phyloP scores from a whole-genome alignment of 768 basidiomycete species.

The Podaxis sp. region DNA sequence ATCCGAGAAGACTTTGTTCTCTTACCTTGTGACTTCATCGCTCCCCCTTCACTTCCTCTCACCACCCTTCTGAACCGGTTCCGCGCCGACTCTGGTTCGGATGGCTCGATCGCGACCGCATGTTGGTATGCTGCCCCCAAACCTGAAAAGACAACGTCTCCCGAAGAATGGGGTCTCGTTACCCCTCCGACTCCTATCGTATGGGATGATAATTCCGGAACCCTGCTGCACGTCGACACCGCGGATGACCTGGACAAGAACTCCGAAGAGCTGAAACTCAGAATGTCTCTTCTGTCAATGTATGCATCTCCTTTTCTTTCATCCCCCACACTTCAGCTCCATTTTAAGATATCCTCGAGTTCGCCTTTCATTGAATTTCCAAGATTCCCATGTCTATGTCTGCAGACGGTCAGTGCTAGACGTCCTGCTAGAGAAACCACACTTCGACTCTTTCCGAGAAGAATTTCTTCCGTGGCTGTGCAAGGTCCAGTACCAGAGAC shows the following conservation, averaged over 20 bases:
- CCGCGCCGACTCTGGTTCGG: conserved; percentile 65
- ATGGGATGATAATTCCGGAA: conserved; percentile 66
- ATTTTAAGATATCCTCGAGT: conserved; percentile 65
- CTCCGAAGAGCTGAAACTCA: conserved; percentile 68
- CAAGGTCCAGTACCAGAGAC: conserved; percentile 75
- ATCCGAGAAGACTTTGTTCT: conserved; percentile 87
- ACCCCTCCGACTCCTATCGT: conserved; percentile 52
- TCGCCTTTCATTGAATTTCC: conserved; percentile 63
- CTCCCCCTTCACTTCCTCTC: conserved; percentile 73
- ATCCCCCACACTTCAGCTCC: not conserved
- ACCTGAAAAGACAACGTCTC: conserved; percentile 51
- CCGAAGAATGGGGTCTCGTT: conserved; percentile 68
- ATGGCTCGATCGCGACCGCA: conserved; percentile 62
- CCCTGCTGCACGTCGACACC: conserved; percentile 72
- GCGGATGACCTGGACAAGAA: conserved; percentile 68
- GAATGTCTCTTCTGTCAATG: conserved; percentile 74
- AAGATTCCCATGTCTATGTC: conserved; percentile 91
- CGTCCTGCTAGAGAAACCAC: conserved; percentile 62
- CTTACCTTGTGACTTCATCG: conserved; percentile 88
- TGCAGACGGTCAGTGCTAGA: conserved; percentile 77
- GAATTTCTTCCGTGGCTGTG: conserved; percentile 94
- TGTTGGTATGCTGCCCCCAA: conserved; percentile 60
- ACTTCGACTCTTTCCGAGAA: conserved; percentile 82
- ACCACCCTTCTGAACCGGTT: conserved; percentile 77
- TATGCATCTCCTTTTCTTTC: conserved; percentile 28